Evolutionary conservation across 805 yeast genomes (phyloP).

Genomic region (Debaryomyces prosopidis): DNA sequence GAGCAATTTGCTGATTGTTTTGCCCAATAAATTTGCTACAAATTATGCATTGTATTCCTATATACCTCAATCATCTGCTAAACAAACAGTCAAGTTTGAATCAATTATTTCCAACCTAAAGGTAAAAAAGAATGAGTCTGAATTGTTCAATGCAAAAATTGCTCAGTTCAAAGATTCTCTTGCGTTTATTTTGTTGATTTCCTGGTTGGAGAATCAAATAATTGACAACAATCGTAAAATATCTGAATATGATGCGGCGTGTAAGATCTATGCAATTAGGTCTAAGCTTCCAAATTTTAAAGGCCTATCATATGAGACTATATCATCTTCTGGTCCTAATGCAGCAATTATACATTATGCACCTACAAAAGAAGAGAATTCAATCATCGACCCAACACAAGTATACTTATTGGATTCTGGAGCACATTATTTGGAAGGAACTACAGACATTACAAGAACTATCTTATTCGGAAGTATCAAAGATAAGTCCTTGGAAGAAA

Average conservation of each 20-base stretch:
- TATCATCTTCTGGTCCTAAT: conserved; percentile 74
- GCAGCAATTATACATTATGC: conserved; percentile 76
- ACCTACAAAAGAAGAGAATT: conserved; percentile 59
- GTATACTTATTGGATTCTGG: conserved; percentile 87
- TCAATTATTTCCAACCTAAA: conserved; percentile 53
- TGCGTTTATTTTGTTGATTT: conserved; percentile 68
- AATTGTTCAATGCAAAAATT: conserved; percentile 64
- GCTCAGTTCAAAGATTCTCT: conserved; percentile 88
- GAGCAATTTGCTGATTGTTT: conserved; percentile 21
- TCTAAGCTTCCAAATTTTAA: conserved; percentile 53
- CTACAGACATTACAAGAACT: conserved; percentile 94
- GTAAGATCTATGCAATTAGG: conserved; percentile 57
- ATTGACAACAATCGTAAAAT: conserved; percentile 40
- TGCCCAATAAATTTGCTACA: conserved; percentile 31
- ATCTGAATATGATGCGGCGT: conserved; percentile 67
- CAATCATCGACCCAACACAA: conserved; percentile 63
- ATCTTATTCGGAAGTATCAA: conserved; percentile 52
- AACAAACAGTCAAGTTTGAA: conserved; percentile 20
- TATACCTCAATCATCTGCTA: conserved; percentile 30
- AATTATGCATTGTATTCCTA: conserved; percentile 31
- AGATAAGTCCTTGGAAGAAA: conserved; percentile 29
- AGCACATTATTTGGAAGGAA: conserved; percentile 89
- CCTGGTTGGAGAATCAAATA: conserved; percentile 75
- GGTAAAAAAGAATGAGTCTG: conserved; percentile 72
- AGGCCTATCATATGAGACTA: conserved; percentile 75